Percentiles rank a stretch among this genome's conserved stretches.
These are phyloP conservation scores for Wallacemonas sp. DNA, from an alignment of 208 protist species.

Conservation along the genomic window DNA sequence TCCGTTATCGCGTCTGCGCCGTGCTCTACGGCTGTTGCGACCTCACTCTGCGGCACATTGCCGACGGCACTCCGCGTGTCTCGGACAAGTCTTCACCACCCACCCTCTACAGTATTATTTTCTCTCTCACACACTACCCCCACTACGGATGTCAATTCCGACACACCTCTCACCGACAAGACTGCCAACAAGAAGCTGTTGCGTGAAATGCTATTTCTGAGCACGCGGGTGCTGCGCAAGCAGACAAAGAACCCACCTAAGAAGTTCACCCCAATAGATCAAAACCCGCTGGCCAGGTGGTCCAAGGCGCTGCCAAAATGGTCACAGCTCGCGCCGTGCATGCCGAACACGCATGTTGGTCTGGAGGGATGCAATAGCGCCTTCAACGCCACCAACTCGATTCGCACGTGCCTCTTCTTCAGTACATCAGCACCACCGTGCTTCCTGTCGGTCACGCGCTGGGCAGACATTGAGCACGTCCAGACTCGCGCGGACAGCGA, in stretches of 20 bases:
- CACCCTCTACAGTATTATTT: too few species aligned
- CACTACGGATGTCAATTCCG: too few species aligned
- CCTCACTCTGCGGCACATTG: too few species aligned
- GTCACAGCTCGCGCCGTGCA: constrained; percentile 16
- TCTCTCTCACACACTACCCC: too few species aligned
- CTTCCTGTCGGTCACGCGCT: constrained; percentile 51
- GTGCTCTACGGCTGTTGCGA: too few species aligned
- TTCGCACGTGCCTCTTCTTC: constrained; percentile 83
- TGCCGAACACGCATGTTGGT: constrained; percentile 50
- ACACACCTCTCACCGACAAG: too few species aligned
- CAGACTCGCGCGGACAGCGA: constrained; percentile 23
- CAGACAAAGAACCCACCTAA: constrained; percentile 61
- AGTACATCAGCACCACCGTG: constrained; percentile 52
- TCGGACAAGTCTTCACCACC: too few species aligned
- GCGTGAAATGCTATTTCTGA: neutral
- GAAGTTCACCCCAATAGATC: constrained; percentile 25
- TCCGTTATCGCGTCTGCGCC: too few species aligned
- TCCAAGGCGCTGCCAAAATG: constrained; percentile 45
- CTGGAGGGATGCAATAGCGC: constrained; percentile 80
- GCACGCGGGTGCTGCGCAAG: constrained; percentile 18
- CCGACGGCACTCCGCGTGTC: too few species aligned
- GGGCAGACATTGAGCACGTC: constrained; percentile 60
- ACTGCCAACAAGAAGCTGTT: too few species aligned
- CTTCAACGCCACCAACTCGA: constrained; percentile 87
- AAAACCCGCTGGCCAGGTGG: constrained; percentile 80